Conservation (phyloP, 2,329 filamentous ascomycete genomes). For the Apiospora rasikravindrae region DNA sequence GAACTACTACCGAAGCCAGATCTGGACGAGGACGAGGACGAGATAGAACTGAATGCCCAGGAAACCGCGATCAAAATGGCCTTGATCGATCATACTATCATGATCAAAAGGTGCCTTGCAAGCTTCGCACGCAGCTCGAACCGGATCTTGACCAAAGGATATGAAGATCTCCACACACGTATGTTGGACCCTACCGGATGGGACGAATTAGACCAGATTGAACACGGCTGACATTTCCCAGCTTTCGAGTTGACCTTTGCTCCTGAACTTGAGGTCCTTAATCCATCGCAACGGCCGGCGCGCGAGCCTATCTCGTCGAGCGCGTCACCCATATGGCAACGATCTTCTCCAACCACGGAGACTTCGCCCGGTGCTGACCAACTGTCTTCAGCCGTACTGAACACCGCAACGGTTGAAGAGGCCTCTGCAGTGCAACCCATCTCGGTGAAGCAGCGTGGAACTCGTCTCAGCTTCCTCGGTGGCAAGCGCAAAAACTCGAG, state of each 20-base stretch:
- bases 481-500: slow-evolving; percentile 54
- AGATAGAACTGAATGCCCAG: slow-evolving; percentile 60
- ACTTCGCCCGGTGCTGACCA: slow-evolving; percentile 23
- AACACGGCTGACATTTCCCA: slow-evolving; percentile 34
- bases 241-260: slow-evolving; percentile 69
- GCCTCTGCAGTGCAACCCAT: slow-evolving; percentile 56
- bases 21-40: slow-evolving; percentile 50
- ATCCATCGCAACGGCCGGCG: slow-evolving; percentile 50
- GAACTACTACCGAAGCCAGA: slow-evolving; percentile 67
- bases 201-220: background rate
- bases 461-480: slow-evolving; percentile 62
- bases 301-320: slow-evolving; percentile 47
- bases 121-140: slow-evolving; percentile 69
- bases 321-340: slow-evolving; percentile 47
- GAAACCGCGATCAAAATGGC: slow-evolving; percentile 84
- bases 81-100: slow-evolving; percentile 85
- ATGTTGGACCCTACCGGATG: slow-evolving; percentile 44
- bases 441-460: slow-evolving; percentile 56
- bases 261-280: slow-evolving; percentile 68
- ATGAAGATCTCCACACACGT: slow-evolving; percentile 69
- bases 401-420: slow-evolving; percentile 50
- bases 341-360: slow-evolving; percentile 39
- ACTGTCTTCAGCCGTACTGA: slow-evolving; percentile 26
- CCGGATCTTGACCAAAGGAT: slow-evolving; percentile 59
- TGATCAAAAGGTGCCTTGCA: slow-evolving; percentile 80